Conservation (phyloP, 306 rosid species). For the Vicia sativa region DNA sequence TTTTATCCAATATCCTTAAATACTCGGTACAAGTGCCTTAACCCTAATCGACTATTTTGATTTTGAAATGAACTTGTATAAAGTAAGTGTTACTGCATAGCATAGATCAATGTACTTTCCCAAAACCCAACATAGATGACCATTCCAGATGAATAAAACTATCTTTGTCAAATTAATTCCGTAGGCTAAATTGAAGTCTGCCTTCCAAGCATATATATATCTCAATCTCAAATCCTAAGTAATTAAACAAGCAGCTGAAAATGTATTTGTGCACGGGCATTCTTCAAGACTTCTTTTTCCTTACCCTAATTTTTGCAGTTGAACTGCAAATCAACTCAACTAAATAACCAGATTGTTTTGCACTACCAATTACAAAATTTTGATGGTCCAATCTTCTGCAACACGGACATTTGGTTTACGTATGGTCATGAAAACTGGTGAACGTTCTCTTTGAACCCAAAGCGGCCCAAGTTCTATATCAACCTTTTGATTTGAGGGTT, state of each 20-base stretch:
- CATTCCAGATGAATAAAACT: slow-evolving; percentile 27
- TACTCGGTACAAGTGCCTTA: background rate
- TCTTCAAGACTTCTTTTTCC: slow-evolving; percentile 30
- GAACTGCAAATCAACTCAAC: slow-evolving; percentile 36
- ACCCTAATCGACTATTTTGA: background rate
- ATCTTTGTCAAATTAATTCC: slow-evolving; percentile 33
- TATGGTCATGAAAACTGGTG: slow-evolving; percentile 53
- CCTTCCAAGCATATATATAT: slow-evolving; percentile 24
- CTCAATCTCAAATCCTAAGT: slow-evolving; percentile 26
- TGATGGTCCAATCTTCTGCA: slow-evolving; percentile 76
- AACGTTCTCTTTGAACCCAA: slow-evolving; percentile 54
- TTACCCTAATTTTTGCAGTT: slow-evolving; percentile 16
- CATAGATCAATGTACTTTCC: slow-evolving; percentile 1
- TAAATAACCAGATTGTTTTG: slow-evolving; percentile 29
- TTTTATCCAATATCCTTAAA: background rate
- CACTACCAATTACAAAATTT: slow-evolving; percentile 47
- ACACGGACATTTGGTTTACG: slow-evolving; percentile 76
- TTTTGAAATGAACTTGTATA: slow-evolving; percentile 10
- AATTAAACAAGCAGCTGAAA: slow-evolving; percentile 34
- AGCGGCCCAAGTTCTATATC: slow-evolving; percentile 72
- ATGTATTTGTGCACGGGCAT: slow-evolving; percentile 7
- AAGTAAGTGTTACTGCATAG: slow-evolving; percentile 14
- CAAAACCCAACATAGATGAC: background rate
- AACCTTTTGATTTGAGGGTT: slow-evolving; percentile 60
- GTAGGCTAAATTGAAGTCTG: slow-evolving; percentile 29